Evolutionary conservation across 2,329 filamentous ascomycete species (phyloP), one percentile per base, ranked within the genome.

Genomic region (Colletotrichum tropicale): DNA sequence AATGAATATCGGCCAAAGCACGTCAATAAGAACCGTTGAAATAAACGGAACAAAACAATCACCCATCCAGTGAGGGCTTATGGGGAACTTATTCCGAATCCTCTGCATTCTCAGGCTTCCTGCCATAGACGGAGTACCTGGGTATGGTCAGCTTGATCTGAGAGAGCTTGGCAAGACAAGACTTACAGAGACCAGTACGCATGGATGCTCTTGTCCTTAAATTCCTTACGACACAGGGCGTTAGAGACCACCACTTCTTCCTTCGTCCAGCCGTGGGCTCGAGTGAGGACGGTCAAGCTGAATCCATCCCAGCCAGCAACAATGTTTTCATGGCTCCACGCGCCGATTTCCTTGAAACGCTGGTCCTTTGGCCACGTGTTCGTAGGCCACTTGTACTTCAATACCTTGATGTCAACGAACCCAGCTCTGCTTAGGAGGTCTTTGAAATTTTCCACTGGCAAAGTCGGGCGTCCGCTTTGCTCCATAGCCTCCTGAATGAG

Each of bases 401-500:
- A 12, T 1, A 70, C 21, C 1, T 43, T 58, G 9, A 74, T 67
- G 6, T 58, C 71, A 6, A 43, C 48, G 3, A 74, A 66, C 1
- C 71, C 71, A 6, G 32, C 36, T 4, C 30, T 18, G 5, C 15
- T 18, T 8, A 38, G 4, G 2, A 38, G 1, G 9, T 32, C 48
- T 24, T 58, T 65, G 5, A 74, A 18, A 16, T 15, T 21, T 10
- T 28, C 24, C 3, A 48, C 12, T 4, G 58, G 32, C 3, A 36
- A 6, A 15, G 13, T 24, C 1, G 43, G 32, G 5, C 26, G 66
- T 2, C 66, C 71, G 7, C 61, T 26, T 3, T 8, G n/a, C 1
- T 21, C 58, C 1, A 34, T 32, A 0, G 70, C 70, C 15, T 73
- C 30, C 5, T 79, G 58, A 16, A 87, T 81, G 60, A 86, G 82